Base-by-base conservation (phyloP, 805 yeast species). In the Zygosaccharomyces gambellarensis region DNA sequence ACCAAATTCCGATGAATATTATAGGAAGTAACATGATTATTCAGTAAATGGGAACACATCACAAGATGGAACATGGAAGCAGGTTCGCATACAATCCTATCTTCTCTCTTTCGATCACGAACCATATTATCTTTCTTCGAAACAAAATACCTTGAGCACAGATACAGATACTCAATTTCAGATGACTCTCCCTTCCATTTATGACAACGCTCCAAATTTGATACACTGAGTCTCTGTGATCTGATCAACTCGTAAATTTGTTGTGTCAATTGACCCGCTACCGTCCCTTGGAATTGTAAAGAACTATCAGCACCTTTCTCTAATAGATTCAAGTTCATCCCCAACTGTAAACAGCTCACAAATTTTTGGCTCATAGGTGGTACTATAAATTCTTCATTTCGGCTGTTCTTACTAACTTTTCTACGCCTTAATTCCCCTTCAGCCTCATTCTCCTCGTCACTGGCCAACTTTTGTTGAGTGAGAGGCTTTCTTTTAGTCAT, bases 11-110 rank as follows among this genome's bases (percentile, higher is more conserved):
- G 47, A 41, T 58, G 56, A 5, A 64, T 43, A 11, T 46, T 46
- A 21, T 53, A 53, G 25, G 43, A 49, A 5, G 50, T 46, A 36
- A 55, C 48, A 50, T 66, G 70, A 14, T 53, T 49, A 50, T 68
- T 67, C 51, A 66, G 51, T n/a, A 68, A 36, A 48, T 68, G 71
- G 3, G 62, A 58, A 10, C 59, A 55, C 53, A 66, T 57, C 5
- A 66, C 53, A 39, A 64, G 47, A 42, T 66, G 64, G 34, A 52
- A 61, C 17, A 64, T 49, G 39, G 43, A 43, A 5, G 61, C 52
- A 1, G 71, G 71, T 31, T 65, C 68, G 39, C 64, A 60, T 1
- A 64, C 61, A 19, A 62, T 51, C 19, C 52, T 58, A 31, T 61
- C 58, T 1, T 50, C 44, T 44, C 58, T 54, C 28, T 58, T 48